Evolutionary conservation across 163 green algal species (phyloP).

Genomic region (Coccomyxa subellipsoidea): DNA sequence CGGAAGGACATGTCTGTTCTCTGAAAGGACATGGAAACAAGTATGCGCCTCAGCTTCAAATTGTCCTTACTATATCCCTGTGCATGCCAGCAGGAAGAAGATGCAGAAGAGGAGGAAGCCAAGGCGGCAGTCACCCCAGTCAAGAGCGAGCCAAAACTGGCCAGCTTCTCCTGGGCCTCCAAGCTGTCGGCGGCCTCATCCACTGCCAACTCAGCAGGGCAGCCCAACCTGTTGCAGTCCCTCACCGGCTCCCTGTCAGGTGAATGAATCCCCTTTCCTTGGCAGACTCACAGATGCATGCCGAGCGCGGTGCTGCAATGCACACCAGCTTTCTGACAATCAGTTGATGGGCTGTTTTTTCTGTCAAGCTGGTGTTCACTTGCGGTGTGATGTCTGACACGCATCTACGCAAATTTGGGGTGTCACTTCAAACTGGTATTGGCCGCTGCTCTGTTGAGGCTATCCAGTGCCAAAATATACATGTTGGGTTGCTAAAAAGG

Average conservation of each 20-base stretch:
- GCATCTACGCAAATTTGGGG: too few species aligned
- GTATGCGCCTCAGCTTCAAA: too few species aligned
- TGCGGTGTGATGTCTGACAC: too few species aligned
- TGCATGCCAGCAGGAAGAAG: neutral
- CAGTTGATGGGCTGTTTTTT: too few species aligned
- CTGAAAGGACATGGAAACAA: too few species aligned
- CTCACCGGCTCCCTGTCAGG: neutral
- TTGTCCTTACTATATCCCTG: neutral
- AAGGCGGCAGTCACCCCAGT: neutral
- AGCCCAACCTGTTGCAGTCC: constrained; percentile 1
- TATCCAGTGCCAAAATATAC: neutral
- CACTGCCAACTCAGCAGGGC: neutral
- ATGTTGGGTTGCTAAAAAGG: neutral
- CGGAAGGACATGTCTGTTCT: too few species aligned
- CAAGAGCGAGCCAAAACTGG: neutral
- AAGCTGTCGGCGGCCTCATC: neutral
- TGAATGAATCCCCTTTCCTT: too few species aligned
- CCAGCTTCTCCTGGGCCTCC: neutral
- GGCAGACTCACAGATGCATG: too few species aligned
- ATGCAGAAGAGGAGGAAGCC: neutral
- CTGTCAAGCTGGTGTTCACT: too few species aligned
- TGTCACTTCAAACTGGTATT: too few species aligned
- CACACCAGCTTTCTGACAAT: too few species aligned
- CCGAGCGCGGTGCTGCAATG: too few species aligned
- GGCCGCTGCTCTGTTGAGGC: neutral